phyloP scores from a whole-genome alignment of 2,329 filamentous ascomycete species.

The Xylariaceae sp. region DNA sequence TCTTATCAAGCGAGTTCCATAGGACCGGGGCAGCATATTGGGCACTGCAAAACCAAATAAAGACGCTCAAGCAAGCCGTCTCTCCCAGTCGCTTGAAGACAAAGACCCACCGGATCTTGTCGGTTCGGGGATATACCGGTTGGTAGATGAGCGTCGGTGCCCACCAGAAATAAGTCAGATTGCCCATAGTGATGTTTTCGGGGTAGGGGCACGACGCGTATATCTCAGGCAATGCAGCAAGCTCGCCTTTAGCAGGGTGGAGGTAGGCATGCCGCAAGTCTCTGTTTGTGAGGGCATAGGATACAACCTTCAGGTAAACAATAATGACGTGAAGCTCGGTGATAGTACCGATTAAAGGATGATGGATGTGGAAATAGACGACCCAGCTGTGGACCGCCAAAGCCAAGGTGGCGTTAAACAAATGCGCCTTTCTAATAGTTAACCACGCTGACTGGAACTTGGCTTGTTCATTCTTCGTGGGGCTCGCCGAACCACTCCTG shows the following conservation, averaged over 20 bases:
- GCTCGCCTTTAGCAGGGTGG: slow-evolving; percentile 64
- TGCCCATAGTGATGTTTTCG: slow-evolving; percentile 79
- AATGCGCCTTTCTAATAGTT: slow-evolving; percentile 74
- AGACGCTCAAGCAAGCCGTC: slow-evolving; percentile 70
- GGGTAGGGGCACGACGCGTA: slow-evolving; percentile 86
- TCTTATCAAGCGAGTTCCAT: slow-evolving; percentile 83
- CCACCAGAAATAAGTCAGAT: slow-evolving; percentile 96
- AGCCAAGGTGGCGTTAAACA: slow-evolving; percentile 76
- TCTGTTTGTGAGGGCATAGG: slow-evolving; percentile 93
- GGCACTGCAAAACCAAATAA: slow-evolving; percentile 92
- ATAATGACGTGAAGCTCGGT: slow-evolving; percentile 90
- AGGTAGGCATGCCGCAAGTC: slow-evolving; percentile 89
- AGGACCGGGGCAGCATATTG: slow-evolving; percentile 92
- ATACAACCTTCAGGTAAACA: slow-evolving; percentile 93
- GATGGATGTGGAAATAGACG: slow-evolving; percentile 87
- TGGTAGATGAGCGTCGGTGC: slow-evolving; percentile 95
- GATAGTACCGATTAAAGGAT: slow-evolving; percentile 87
- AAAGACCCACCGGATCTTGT: slow-evolving; percentile 79
- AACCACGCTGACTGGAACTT: slow-evolving; percentile 75
- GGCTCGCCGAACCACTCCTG: slow-evolving; percentile 49
- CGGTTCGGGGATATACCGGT: slow-evolving; percentile 86
- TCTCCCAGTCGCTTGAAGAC: slow-evolving; percentile 79
- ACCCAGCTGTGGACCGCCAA: slow-evolving; percentile 75
- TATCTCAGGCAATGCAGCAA: slow-evolving; percentile 70
- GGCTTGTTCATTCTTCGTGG: slow-evolving; percentile 57